Base-by-base conservation (phyloP, 1,139 yeast species). In the Diutina scorzettiae region DNA sequence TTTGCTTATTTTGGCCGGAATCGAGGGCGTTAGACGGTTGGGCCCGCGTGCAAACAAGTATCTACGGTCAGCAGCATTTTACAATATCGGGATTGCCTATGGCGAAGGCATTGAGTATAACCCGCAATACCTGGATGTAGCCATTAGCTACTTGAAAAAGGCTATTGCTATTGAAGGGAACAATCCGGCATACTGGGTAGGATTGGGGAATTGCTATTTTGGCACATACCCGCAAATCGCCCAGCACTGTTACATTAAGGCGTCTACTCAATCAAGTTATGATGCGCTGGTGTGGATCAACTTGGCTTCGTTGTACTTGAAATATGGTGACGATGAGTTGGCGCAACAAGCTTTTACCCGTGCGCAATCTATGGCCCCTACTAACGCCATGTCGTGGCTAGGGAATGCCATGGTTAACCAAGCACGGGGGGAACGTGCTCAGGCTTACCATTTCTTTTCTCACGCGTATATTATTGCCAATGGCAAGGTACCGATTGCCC, bases 211-310 rank as follows among this genome's bases (percentile, higher is more conserved):
- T 48, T 79, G 85, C 0, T 68, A 67, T 42, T 69, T 79, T 41
- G 62, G 75, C 2, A 57, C 65, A 4, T 81, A 78, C 50, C 80
- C 91, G 0, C 72, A 73, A 43, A 82, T 86, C 6, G 69, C 96
- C 0, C 99, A 91, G 57, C 98, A 91, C 59, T 86, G 96, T 56
- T 85, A 83, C 52, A 83, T 93, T 50, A 81, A 85, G 48, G 91
- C 96, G 0, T 63, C 79, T 2, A 69, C 85, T 0, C 60, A 86
- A 37, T 81, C 83, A 43, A 73, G 83, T 3, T 73, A 77, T 45
- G 85, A 84, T 48, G 74, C 81, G 1, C 63, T 63, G 19, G 72
- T 81, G 5, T 91, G 96, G 96, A 72, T 79, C 16, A 85, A 86
- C 51, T 64, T 91, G 46, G 96, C 95, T 0, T 73, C 83, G 5